Base-by-base conservation (phyloP, 257 asterid species). In the Rubia yunnanensis region DNA sequence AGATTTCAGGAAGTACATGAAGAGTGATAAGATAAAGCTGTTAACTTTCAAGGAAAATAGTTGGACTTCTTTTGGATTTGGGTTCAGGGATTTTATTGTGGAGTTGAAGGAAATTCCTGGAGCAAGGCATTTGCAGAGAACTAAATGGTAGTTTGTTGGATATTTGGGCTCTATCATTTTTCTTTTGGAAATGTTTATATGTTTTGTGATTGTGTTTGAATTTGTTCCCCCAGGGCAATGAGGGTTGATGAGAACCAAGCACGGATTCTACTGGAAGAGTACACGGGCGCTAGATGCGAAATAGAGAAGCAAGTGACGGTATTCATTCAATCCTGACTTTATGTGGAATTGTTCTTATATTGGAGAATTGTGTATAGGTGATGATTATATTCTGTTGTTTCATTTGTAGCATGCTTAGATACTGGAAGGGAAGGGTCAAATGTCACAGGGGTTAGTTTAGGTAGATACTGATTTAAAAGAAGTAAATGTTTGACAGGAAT, bases 41-140 rank as follows among this genome's bases (percentile, higher is more conserved):
- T 71, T 94, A 73, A 82, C 49, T 70, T 94, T 82, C 66, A 94
- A 79, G 85, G 99, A 94, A 82, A 83, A 74, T 41, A 66, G 58
- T 18, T 81, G 73, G 26, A 68, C 77, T 73, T 28, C 71, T 52
- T 64, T 57, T 74, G 85, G 81, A 54, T 31, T 34, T 60, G 82
- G 82, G 28, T 68, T 67, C 65, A 79, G 80, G 76, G 90, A 90
- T 78, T 90, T 88, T 66, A 70, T 90, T 41, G 95, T 94, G 72
- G 95, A 94, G 75, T 85, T 94, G 84, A 85, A 90, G 67, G 96
- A 94, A 67, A 88, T 82, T 28, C 95, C 95, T 0, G 99, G 99
- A 1, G 87, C 82, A 50, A 88, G 77, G 79, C 78, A 86, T 68
- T 85, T 90, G 86, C 97, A 90, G 76, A 79, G 79, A 69, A 88